Evolutionary conservation across 805 yeast species (phyloP), one percentile per base, ranked within the genome.

Genomic region (Teunomyces tritomae): DNA sequence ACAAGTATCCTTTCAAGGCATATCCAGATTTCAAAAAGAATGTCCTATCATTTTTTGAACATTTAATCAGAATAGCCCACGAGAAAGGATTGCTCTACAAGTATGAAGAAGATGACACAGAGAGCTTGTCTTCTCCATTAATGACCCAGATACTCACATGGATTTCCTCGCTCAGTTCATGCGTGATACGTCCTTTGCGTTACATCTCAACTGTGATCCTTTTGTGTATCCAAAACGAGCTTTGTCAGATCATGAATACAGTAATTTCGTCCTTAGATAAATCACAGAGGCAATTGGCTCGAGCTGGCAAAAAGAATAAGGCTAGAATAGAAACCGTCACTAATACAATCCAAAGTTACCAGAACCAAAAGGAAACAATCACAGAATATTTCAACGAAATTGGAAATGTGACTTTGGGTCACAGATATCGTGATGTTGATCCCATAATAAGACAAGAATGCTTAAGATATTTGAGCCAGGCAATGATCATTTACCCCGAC

Each of bases 381-480:
- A 78, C 76, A 32, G 82, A 75, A 45, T 79, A 80, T 47, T 73
- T 87, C 34, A 79, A 76, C 48, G 95, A 89, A 52, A 76, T 87
- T 8, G 77, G 83, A 28, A 82, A 79, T 53, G 74, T 85, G 1
- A 78, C 85, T 7, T 87, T 89, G 61, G 79, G 82, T 8, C 88
- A 85, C 58, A 72, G 97, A 54, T 87, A 87, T 61, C 82, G 90
- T 53, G 97, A 91, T 63, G 75, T 84, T 10, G 96, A 89, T 58
- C 79, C 84, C 5, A 61, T 63, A 5, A 86, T 91, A 30, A 76
- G 97, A 55, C 76, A 78, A 28, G 89, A 85, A 48, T 85, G 96
- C 46, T 71, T 88, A 56, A 56, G 63, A 7, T 74, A 77, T 30
- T 68, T 90, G 44, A 82, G 89, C n/a, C 70, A 65, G 13, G 87